Percentiles rank a stretch among this genome's conserved stretches.
phyloP scores from a whole-genome alignment of 2,329 filamentous ascomycete genomes.

The Huntiella decipiens region DNA sequence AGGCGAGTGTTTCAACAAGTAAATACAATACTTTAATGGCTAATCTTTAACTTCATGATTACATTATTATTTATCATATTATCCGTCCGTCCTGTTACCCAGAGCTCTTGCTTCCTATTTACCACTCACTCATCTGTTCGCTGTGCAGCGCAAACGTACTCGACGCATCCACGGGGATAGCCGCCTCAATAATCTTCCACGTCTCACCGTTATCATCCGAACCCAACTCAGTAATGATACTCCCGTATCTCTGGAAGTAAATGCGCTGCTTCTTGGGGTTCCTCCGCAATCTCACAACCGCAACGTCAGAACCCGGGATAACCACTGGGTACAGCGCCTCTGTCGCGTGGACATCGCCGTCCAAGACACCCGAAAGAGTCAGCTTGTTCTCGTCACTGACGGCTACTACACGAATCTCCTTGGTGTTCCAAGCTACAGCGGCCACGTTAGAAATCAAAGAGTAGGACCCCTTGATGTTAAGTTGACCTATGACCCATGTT shows the following conservation, averaged over 20 bases:
- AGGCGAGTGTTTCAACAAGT: too few relatives aligned
- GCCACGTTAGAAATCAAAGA: slow-evolving; percentile 10
- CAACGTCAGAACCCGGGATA: slow-evolving; percentile 10
- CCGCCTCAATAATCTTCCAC: slow-evolving; percentile 9
- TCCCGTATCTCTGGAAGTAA: slow-evolving; percentile 11
- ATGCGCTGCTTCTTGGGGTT: slow-evolving; percentile 8
- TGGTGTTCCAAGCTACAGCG: slow-evolving; percentile 9
- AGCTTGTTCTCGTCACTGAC: slow-evolving; percentile 10
- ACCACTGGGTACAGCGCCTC: slow-evolving; percentile 10
- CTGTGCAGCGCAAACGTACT: slow-evolving; percentile 10
- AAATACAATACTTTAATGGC: too few relatives aligned
- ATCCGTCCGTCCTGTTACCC: not conserved
- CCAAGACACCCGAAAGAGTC: slow-evolving; percentile 8
- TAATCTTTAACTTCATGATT: too few relatives aligned
- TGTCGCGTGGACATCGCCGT: slow-evolving; percentile 9
- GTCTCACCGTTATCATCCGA: slow-evolving; percentile 11
- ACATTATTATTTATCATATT: too few relatives aligned
- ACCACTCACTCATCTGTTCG: slow-evolving; percentile 11
- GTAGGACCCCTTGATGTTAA: slow-evolving; percentile 11
- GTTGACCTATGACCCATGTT: slow-evolving; percentile 4
- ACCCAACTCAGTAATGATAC: slow-evolving; percentile 9
- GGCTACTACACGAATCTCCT: slow-evolving; percentile 10
- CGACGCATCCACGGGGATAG: slow-evolving; percentile 10
- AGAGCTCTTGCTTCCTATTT: not conserved
- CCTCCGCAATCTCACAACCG: slow-evolving; percentile 7